Evolutionary conservation across 2,329 filamentous ascomycete species (phyloP).

Genomic region (Coccinonectria pachysandricola): DNA sequence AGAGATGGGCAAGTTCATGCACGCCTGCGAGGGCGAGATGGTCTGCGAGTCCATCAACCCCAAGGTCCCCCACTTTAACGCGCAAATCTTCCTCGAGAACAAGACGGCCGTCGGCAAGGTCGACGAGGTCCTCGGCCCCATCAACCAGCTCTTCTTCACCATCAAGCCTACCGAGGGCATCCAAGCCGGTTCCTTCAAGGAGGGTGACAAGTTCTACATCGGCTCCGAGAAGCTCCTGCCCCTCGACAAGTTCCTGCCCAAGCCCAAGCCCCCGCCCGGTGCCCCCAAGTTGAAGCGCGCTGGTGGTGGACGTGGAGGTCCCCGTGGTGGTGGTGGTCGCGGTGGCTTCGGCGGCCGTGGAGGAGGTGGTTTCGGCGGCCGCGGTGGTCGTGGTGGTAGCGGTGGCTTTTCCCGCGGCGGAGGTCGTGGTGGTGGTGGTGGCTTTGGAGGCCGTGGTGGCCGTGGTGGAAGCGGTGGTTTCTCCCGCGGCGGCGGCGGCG

Average conservation of each 20-base stretch:
- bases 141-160: conserved; percentile 98
- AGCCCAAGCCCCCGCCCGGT: conserved; percentile 67
- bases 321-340: conserved; percentile 27
- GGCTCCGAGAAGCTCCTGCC: conserved; percentile 89
- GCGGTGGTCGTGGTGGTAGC: conserved; percentile 25
- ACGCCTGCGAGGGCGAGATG: conserved; percentile 95
- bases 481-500: conserved; percentile 12
- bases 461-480: conserved; percentile 8
- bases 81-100: conserved; percentile 97
- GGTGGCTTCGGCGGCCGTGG: conserved; percentile 23
- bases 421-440: conserved; percentile 29
- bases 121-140: conserved; percentile 92
- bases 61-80: conserved; percentile 98
- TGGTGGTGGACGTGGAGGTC: conserved; percentile 35
- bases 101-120: conserved; percentile 95
- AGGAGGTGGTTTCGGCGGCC: conserved; percentile 25
- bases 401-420: conserved; percentile 29
- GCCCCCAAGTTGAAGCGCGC: conserved; percentile 54
- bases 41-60: conserved; percentile 91
- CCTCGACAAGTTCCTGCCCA: conserved; percentile 91
- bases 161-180: conserved; percentile 97
- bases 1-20: conserved; percentile 90
- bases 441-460: conserved; percentile 23
- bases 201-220: conserved; percentile 96
- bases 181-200: conserved; percentile 86